These are phyloP conservation scores for Caryopteris hybrid DNA, from an alignment of 305 asterid genomes.

Conservation along the genomic window DNA sequence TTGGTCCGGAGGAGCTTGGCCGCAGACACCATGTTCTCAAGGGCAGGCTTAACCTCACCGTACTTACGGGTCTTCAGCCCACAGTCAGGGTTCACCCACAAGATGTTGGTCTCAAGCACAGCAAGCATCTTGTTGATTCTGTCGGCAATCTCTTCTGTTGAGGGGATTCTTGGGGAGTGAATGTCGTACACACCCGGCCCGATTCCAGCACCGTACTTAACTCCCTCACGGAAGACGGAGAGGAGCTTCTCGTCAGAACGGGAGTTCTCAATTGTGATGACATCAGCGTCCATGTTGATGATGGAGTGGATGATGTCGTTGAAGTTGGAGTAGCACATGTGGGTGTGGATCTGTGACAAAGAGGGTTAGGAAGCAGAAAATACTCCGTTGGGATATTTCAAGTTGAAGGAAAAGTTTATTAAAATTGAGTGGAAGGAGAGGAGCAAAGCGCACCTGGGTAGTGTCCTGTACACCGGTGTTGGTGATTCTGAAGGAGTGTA, in stretches of 20 bases:
- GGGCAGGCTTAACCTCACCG: neutral
- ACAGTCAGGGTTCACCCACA: neutral
- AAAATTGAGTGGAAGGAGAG: too few species aligned
- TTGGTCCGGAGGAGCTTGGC: neutral
- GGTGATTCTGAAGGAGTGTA: conserved; percentile 42
- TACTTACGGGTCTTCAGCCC: neutral
- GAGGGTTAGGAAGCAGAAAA: too few species aligned
- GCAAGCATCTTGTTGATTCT: neutral
- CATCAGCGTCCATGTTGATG: neutral
- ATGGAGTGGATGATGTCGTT: neutral
- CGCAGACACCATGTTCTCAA: neutral
- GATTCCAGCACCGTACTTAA: neutral
- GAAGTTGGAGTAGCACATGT: neutral
- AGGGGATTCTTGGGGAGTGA: neutral
- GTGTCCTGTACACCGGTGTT: neutral
- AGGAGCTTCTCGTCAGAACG: neutral
- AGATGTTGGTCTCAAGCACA: neutral
- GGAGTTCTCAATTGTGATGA: neutral
- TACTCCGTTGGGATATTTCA: too few species aligned
- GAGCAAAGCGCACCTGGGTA: neutral
- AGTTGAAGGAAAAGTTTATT: too few species aligned
- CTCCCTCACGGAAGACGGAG: neutral
- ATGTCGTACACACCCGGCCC: neutral
- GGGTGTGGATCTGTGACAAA: neutral
- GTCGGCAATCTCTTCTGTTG: neutral